These are phyloP conservation scores for Talaromyces borbonicus DNA, from an alignment of 495 filamentous ascomycete species.

Conservation along the genomic window DNA sequence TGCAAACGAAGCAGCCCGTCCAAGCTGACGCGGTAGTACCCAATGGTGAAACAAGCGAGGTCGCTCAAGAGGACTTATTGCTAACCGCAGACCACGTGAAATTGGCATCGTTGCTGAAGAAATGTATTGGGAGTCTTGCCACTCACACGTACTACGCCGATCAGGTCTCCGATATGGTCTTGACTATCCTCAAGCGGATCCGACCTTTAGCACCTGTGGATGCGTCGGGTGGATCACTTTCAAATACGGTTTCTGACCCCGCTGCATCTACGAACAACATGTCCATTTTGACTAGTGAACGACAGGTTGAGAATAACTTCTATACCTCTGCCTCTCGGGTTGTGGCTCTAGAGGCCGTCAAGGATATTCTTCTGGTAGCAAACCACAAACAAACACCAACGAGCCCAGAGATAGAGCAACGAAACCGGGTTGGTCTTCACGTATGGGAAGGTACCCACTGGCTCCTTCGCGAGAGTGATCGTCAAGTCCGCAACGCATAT, in stretches of 20 bases:
- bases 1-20: slow-evolving; percentile 3
- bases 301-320: slow-evolving; percentile 54
- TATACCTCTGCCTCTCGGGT: slow-evolving; percentile 63
- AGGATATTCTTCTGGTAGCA: slow-evolving; percentile 67
- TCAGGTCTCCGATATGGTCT: slow-evolving; percentile 85
- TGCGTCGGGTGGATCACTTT: slow-evolving; percentile 12
- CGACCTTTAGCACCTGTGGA: slow-evolving; percentile 46
- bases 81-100: slow-evolving; percentile 38
- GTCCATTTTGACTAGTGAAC: slow-evolving; percentile 33
- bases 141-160: slow-evolving; percentile 93
- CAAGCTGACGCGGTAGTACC: slow-evolving; percentile 5
- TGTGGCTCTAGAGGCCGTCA: slow-evolving; percentile 69
- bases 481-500: slow-evolving; percentile 70
- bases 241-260: slow-evolving; percentile 35
- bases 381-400: slow-evolving; percentile 53
- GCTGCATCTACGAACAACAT: slow-evolving; percentile 22
- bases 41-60: slow-evolving; percentile 9
- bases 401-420: slow-evolving; percentile 50
- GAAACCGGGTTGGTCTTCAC: slow-evolving; percentile 62
- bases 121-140: slow-evolving; percentile 74
- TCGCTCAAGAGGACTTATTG: slow-evolving; percentile 13
- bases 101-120: slow-evolving; percentile 56
- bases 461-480: slow-evolving; percentile 69
- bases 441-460: slow-evolving; percentile 91
- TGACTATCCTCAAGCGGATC: slow-evolving; percentile 62